These are phyloP conservation scores for Orbilia oligospora DNA, from an alignment of 2,329 filamentous ascomycete genomes.

Conservation along the genomic window DNA sequence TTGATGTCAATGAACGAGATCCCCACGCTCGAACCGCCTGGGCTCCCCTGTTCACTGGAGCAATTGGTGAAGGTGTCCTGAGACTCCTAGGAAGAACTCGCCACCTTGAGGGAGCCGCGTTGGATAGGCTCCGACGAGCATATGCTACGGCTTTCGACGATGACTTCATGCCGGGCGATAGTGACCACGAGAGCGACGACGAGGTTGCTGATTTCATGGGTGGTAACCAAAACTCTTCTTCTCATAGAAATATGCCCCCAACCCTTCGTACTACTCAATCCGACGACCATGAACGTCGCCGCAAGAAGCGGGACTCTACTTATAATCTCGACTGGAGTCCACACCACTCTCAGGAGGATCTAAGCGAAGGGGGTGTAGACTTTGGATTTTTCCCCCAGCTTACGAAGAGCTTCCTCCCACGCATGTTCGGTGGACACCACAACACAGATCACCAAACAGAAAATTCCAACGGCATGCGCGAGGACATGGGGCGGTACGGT, in stretches of 20 bases:
- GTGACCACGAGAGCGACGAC: slow-evolving; percentile 47
- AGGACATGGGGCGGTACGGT: slow-evolving; percentile 53
- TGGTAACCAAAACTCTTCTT: slow-evolving; percentile 12
- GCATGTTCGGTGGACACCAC: slow-evolving; percentile 43
- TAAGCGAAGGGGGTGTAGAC: slow-evolving; percentile 41
- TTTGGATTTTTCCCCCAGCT: slow-evolving; percentile 50
- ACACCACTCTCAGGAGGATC: slow-evolving; percentile 37
- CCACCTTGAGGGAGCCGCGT: slow-evolving; percentile 46
- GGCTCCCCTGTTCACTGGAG: slow-evolving; percentile 54
- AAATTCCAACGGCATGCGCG: slow-evolving; percentile 21
- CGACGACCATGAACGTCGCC: slow-evolving; percentile 38
- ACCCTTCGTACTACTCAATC: slow-evolving; percentile 43
- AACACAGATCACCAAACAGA: slow-evolving; percentile 30
- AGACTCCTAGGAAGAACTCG: slow-evolving; percentile 49
- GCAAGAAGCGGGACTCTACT: slow-evolving; percentile 44
- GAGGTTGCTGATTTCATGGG: slow-evolving; percentile 48
- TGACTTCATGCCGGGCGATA: slow-evolving; percentile 44
- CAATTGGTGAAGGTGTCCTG: slow-evolving; percentile 52
- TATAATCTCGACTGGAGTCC: slow-evolving; percentile 59
- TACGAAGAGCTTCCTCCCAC: slow-evolving; percentile 40
- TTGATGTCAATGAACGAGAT: slow-evolving; percentile 43
- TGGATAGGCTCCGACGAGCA: slow-evolving; percentile 52
- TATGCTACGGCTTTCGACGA: slow-evolving; percentile 55
- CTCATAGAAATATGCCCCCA: slow-evolving; percentile 22
- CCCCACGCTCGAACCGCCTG: slow-evolving; percentile 39